A percentile compares a stretch with the other conserved stretches of the same genome.
Evolutionary conservation across 331 rosid species (phyloP).

Genomic region (Phaseolus coccineus): DNA sequence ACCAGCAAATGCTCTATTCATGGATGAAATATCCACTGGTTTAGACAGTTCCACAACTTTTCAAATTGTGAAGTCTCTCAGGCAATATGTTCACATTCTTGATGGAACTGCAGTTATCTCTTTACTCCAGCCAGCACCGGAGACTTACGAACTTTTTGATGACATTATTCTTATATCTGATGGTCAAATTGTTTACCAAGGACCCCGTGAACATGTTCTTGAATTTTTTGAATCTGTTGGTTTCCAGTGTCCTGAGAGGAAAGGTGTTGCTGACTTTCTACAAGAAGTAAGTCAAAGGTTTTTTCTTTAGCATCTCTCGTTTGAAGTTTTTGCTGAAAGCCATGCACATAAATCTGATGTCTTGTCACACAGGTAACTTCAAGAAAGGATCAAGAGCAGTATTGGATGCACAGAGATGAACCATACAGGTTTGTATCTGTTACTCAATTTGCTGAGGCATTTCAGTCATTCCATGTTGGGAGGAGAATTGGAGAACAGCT

Average conservation of each 20-base stretch:
- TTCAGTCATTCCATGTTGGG: constrained; percentile 64
- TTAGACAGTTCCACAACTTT: constrained; percentile 69
- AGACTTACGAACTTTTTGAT: constrained; percentile 70
- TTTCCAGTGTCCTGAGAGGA: constrained; percentile 63
- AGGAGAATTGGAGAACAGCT: constrained; percentile 55
- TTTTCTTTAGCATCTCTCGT: neutral
- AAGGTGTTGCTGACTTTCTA: constrained; percentile 69
- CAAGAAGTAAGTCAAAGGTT: constrained; percentile 60
- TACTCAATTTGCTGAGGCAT: constrained; percentile 59
- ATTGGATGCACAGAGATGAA: constrained; percentile 55
- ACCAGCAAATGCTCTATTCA: constrained; percentile 64
- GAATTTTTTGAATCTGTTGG: constrained; percentile 64
- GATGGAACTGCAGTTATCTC: constrained; percentile 67
- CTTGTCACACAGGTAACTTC: constrained; percentile 62
- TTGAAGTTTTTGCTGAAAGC: constrained; percentile 4
- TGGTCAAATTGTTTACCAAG: constrained; percentile 70
- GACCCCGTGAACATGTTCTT: constrained; percentile 61
- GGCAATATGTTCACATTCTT: constrained; percentile 56
- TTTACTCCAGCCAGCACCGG: constrained; percentile 77
- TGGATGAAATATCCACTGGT: constrained; percentile 78
- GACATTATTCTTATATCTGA: constrained; percentile 70
- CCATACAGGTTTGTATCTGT: constrained; percentile 60
- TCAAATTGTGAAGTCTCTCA: constrained; percentile 59
- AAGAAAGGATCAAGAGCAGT: constrained; percentile 73
- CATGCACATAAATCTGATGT: neutral